Conservation (phyloP, 495 filamentous ascomycete genomes). For the Immersiella caudata region DNA sequence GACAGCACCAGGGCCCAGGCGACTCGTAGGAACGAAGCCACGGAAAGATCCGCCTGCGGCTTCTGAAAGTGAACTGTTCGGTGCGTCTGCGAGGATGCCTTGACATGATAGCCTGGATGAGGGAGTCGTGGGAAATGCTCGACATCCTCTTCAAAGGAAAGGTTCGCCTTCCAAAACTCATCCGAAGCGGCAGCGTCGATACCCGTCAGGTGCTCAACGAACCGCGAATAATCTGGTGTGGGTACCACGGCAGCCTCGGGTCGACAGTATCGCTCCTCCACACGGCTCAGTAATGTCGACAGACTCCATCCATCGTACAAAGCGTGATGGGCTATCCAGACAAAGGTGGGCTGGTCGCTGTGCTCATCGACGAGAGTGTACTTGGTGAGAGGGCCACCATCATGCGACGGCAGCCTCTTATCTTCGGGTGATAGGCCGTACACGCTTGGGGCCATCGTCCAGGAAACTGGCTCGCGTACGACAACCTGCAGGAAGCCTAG, state of each 20-base stretch:
- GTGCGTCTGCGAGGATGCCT: slow-evolving; percentile 24
- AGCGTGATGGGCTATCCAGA: slow-evolving; percentile 57
- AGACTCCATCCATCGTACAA: slow-evolving; percentile 68
- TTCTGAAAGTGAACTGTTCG: slow-evolving; percentile 17
- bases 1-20: slow-evolving; percentile 45
- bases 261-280: slow-evolving; percentile 27
- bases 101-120: slow-evolving; percentile 23
- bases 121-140: slow-evolving; percentile 38
- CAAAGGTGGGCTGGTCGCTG: slow-evolving; percentile 49
- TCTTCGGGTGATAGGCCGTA: slow-evolving; percentile 12
- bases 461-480: slow-evolving; percentile 17
- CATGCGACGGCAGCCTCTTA: slow-evolving; percentile 24
- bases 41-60: slow-evolving; percentile 28
- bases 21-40: slow-evolving; percentile 39
- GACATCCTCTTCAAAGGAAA: slow-evolving; percentile 20
- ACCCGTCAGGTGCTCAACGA: slow-evolving; percentile 29
- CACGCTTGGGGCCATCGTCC: slow-evolving; percentile 18
- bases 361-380: slow-evolving; percentile 22
- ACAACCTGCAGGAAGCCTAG: slow-evolving; percentile 31
- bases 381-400: slow-evolving; percentile 24
- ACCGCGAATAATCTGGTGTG: slow-evolving; percentile 32
- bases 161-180: slow-evolving; percentile 30
- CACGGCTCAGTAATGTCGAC: slow-evolving; percentile 31
- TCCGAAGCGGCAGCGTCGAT: slow-evolving; percentile 22
- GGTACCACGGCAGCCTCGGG: slow-evolving; percentile 21